Base-by-base conservation (phyloP, 441 rosid genomes). In the Syzygium malaccense region DNA sequence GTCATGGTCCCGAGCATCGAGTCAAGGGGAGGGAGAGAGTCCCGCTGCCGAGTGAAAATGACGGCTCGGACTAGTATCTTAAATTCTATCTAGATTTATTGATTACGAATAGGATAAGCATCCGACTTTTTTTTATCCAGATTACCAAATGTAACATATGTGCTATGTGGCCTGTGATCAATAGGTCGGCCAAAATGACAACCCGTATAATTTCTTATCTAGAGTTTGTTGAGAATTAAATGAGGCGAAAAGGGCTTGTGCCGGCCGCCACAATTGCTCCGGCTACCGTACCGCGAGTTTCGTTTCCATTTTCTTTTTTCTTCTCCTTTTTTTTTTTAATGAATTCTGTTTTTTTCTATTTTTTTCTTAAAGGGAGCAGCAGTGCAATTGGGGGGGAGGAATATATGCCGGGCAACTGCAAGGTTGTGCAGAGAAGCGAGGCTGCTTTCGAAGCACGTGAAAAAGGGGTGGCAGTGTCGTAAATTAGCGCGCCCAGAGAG, bases 111-210 rank as follows among this genome's bases (percentile, higher is more conserved):
- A 14, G 30, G 20, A 0, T 6, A 14, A 14, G 2, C 7, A 62
- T 6, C 0, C 0, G 1, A 6, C 33, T 7, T 1, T 7, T 28
- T 14, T 62, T 3, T 3, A 60, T 28, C 14, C 4, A 1, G 17
- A 60, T 13, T 60, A 1, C 32, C 0, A 2, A 60, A 60, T 3
- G n/a, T 7, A 28, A 28, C 18, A 2, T 14, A 14, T 4, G 33
- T 3, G 33, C 4, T 8, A 18, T 2, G 25, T 1, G 14, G 33
- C 18, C 0, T 19, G 37, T 1, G 80, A 19, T 33, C 11, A 19
- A 5, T 0, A 19, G 14, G 48, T 45, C 48, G 48, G 48, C 1
- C 9, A 66, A 55, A 55, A 53, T 14, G 54, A 14, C 15, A 14
- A 58, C 14, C 15, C 8, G 30, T 17, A 20, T 3, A 9, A 71